Base-by-base conservation (phyloP, 2,329 filamentous ascomycete genomes). In the Lecanicillium sp. region DNA sequence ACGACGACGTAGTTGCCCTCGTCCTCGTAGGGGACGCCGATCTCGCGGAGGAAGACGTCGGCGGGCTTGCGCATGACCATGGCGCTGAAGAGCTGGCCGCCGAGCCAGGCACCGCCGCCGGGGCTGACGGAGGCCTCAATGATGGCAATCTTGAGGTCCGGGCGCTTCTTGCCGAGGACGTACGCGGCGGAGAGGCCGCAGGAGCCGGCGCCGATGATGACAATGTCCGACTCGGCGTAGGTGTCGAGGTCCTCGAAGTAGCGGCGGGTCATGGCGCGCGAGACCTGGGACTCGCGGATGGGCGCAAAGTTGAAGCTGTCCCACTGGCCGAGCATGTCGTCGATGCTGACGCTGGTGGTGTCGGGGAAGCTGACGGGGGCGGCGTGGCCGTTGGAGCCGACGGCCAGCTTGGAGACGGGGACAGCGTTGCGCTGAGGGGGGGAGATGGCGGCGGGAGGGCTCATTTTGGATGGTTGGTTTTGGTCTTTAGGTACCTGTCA, bases 11-110 rank as follows among this genome's bases (percentile, higher is more conserved):
- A 93, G 70, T 86, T 79, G 44, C 86, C 87, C 61, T 95, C 90
- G 54, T 95, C 88, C 60, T 95, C 90, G 62, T 84, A 95, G 0
- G 87, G 83, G 6, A 95, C 83, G 50, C 86, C 88, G 14, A 95
- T 68, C 60, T 94, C 88, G 35, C 77, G 74, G 50, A 95, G 73
- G 73, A 95, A 95, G 48, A 78, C 79, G 62, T 95, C 86, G 45
- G 90, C 90, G 11, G 90, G 89, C 75, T 93, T 94, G 60, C 90
- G 86, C 84, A 96, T 90, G 41, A 95, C 79, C 90, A 95, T 95
- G 62, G 90, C 90, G 52, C 83, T 87, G 80, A 96, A 95, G 50
- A 95, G 86, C 73, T 95, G 90, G 15, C 90, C 90, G 50, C 90
- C 90, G 38, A 95, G 81, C 90, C 90, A 95, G 52, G 89, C 90